These are phyloP conservation scores for Colletotrichum siamense DNA, from an alignment of 2,329 filamentous ascomycete genomes.

Conservation along the genomic window DNA sequence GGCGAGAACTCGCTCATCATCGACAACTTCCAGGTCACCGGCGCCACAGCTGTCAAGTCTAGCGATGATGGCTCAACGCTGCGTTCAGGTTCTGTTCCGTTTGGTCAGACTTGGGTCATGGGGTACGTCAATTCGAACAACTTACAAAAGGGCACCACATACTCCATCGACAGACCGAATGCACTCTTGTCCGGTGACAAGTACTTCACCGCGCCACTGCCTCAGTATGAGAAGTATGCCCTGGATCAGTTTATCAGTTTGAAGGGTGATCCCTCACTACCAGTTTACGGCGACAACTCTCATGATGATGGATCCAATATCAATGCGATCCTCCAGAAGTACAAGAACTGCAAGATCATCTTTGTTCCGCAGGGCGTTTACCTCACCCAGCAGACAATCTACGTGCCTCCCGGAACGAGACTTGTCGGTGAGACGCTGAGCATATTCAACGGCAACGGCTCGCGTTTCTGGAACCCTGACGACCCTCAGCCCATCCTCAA, in stretches of 20 bases:
- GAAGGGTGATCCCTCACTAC: constrained; percentile 43
- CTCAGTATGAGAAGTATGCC: constrained; percentile 47
- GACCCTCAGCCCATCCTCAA: constrained; percentile 53
- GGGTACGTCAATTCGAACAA: constrained; percentile 27
- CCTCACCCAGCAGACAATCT: constrained; percentile 12
- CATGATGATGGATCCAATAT: constrained; percentile 37
- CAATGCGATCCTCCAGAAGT: constrained; percentile 34
- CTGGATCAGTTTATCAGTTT: constrained; percentile 49
- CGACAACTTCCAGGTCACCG: constrained; percentile 30
- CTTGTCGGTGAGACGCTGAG: constrained; percentile 63
- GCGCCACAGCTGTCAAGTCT: constrained; percentile 25
- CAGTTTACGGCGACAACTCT: constrained; percentile 46
- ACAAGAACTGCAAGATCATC: constrained; percentile 39
- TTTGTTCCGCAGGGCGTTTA: constrained; percentile 41
- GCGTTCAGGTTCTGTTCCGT: constrained; percentile 16
- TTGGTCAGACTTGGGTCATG: constrained; percentile 32
- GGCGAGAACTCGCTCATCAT: constrained; percentile 33
- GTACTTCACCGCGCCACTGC: constrained; percentile 34
- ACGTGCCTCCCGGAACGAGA: constrained; percentile 40
- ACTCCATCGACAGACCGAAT: constrained; percentile 33
- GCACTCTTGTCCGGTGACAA: constrained; percentile 35
- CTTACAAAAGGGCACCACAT: constrained; percentile 34
- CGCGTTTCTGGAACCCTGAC: constrained; percentile 45
- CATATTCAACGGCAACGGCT: constrained; percentile 50
- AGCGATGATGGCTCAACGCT: constrained; percentile 23